Conservation (phyloP, 2,329 filamentous ascomycete species). For the Pyrenophora seminiperda region DNA sequence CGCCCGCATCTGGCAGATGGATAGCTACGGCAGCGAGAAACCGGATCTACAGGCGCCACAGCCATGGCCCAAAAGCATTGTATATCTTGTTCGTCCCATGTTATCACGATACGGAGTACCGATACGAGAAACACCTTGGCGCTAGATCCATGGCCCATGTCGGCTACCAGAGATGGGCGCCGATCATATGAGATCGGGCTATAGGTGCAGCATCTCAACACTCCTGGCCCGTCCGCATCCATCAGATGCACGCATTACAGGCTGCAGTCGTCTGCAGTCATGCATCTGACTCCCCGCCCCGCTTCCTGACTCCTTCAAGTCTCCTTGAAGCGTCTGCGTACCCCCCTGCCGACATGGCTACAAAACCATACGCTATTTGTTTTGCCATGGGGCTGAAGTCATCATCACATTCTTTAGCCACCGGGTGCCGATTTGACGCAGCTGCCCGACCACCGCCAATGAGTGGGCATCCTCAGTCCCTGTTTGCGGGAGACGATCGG, state of each 20-base stretch:
- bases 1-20: conserved; percentile 4
- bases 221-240: not conserved
- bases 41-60: conserved; percentile 16
- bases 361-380: conserved; percentile 5
- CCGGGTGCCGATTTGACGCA: conserved; percentile 11
- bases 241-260: conserved; percentile 1
- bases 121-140: conserved; percentile 11
- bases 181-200: conserved; percentile 24
- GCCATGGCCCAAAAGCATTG: conserved; percentile 7
- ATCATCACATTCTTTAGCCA: conserved; percentile 10
- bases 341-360: conserved; percentile 5
- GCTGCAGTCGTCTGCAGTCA: conserved; percentile 7
- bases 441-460: conserved; percentile 16
- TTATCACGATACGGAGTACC: too few relatives aligned
- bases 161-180: conserved; percentile 16
- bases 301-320: conserved; percentile 7
- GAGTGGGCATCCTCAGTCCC: conserved; percentile 13
- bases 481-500: conserved; percentile 25
- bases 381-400: conserved; percentile 10
- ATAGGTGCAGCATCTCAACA: conserved; percentile 20
- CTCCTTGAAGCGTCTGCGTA: too few relatives aligned
- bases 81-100: conserved; percentile 14
- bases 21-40: conserved; percentile 12
- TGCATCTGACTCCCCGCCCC: conserved; percentile 7
- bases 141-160: conserved; percentile 16